These are phyloP conservation scores for Trichosanthes truncata DNA, from an alignment of 306 rosid species.

Conservation along the genomic window DNA sequence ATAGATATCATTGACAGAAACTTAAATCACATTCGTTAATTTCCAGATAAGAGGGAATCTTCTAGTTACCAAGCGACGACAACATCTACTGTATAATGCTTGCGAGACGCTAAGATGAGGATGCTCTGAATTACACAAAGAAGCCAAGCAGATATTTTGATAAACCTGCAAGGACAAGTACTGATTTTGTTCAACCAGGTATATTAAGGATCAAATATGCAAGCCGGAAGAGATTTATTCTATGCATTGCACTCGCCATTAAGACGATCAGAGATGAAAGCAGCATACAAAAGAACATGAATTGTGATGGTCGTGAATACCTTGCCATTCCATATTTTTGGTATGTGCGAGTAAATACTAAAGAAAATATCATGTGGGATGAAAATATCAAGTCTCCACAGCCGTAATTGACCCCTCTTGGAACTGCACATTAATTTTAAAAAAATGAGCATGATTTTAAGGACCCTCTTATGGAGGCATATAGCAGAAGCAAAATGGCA, in stretches of 20 bases:
- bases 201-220: not conserved
- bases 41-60: not conserved
- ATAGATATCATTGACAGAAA: not conserved
- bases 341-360: slow-evolving; percentile 34
- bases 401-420: slow-evolving; percentile 25
- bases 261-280: too few relatives aligned
- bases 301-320: slow-evolving; percentile 10
- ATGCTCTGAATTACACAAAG: slow-evolving; percentile 30
- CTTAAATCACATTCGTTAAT: not conserved
- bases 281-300: too few relatives aligned
- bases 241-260: too few relatives aligned
- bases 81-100: slow-evolving; percentile 40
- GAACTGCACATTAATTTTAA: slow-evolving; percentile 28
- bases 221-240: too few relatives aligned
- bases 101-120: slow-evolving; percentile 38
- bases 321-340: slow-evolving; percentile 32
- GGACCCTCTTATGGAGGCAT: slow-evolving; percentile 3
- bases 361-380: slow-evolving; percentile 41
- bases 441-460: not conserved
- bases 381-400: slow-evolving; percentile 51
- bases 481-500: not conserved
- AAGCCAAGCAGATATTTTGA: slow-evolving; percentile 37
- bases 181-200: not conserved
- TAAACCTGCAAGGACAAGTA: slow-evolving; percentile 19
- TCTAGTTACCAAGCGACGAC: slow-evolving; percentile 29